These are phyloP conservation scores for Kregervanrija pseudodelftensis DNA, from an alignment of 805 yeast species.

Conservation along the genomic window DNA sequence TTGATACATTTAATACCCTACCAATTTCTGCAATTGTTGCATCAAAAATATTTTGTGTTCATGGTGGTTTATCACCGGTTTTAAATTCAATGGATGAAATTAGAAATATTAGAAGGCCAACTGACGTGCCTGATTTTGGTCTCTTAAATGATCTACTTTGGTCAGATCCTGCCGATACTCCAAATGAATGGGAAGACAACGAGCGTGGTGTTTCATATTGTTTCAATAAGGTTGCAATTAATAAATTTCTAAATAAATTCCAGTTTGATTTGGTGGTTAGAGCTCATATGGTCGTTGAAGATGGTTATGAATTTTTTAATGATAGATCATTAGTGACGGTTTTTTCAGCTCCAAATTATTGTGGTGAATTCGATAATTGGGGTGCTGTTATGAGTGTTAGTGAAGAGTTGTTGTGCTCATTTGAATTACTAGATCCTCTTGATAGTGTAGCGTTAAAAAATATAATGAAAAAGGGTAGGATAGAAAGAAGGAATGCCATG, in stretches of 20 bases:
- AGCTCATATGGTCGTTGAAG: conserved; percentile 86
- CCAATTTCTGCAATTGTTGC: conserved; percentile 96
- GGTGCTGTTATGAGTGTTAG: conserved; percentile 97
- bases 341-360: conserved; percentile 69
- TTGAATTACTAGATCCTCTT: conserved; percentile 88
- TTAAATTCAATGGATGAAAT: conserved; percentile 69
- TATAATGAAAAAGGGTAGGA: conserved; percentile 89
- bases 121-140: conserved; percentile 83
- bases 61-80: conserved; percentile 77
- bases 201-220: conserved; percentile 82
- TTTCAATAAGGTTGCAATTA: conserved; percentile 71
- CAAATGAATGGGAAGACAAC: conserved; percentile 82
- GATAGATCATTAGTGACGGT: conserved; percentile 67
- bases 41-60: conserved; percentile 88
- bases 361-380: conserved; percentile 89
- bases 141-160: conserved; percentile 69
- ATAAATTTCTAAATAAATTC: conserved; percentile 65
- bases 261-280: conserved; percentile 77
- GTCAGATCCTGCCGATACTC: conserved; percentile 82
- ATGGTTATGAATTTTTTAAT: conserved; percentile 71
- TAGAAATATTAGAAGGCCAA: conserved; percentile 67
- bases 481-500: conserved; percentile 65
- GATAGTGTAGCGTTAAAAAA: conserved; percentile 90
- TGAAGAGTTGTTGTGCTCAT: conserved; percentile 86
- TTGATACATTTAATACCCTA: conserved; percentile 90